These are phyloP conservation scores for Fagopyrum homotropicum DNA, from an alignment of 148 eudicot genomes.

Conservation along the genomic window DNA sequence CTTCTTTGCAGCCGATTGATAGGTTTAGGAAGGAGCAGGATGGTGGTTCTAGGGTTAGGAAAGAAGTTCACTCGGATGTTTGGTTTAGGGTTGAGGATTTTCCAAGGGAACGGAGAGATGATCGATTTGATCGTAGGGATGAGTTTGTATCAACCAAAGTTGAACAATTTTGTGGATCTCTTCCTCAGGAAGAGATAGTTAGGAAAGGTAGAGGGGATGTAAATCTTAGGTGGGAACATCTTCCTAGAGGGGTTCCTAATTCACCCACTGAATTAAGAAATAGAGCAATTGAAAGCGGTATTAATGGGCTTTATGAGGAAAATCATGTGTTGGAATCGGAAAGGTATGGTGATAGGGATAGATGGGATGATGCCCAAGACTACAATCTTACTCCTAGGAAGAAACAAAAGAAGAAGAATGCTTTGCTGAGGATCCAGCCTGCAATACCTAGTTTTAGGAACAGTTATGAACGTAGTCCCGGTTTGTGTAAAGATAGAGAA, in stretches of 20 bases:
- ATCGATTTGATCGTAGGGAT: constrained; percentile 3
- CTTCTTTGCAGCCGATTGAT: constrained; percentile 13
- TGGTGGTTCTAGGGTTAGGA: constrained; percentile 20
- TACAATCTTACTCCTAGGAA: constrained; percentile 35
- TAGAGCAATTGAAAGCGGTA: constrained; percentile 17
- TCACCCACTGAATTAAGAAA: constrained; percentile 22
- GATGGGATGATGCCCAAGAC: constrained; percentile 27
- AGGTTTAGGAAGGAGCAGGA: constrained; percentile 19
- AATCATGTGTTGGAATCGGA: constrained; percentile 18
- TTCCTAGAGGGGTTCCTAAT: constrained; percentile 16
- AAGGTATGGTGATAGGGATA: constrained; percentile 33
- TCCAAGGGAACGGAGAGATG: constrained; percentile 15
- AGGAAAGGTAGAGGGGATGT: constrained; percentile 24
- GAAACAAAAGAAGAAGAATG: constrained; percentile 49
- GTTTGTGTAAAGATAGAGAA: constrained; percentile 35
- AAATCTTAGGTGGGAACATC: constrained; percentile 24
- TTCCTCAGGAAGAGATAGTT: constrained; percentile 14
- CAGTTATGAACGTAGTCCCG: constrained; percentile 23
- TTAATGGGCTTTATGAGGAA: constrained; percentile 17
- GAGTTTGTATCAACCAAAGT: constrained; percentile 14
- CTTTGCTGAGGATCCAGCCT: constrained; percentile 59
- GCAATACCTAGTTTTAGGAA: constrained; percentile 33
- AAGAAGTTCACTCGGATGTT: background rate
- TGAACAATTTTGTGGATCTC: constrained; percentile 14
- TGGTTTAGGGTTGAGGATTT: constrained; percentile 15